Evolutionary conservation across 495 filamentous ascomycete genomes (phyloP).

Genomic region (Daldinia bambusicola): DNA sequence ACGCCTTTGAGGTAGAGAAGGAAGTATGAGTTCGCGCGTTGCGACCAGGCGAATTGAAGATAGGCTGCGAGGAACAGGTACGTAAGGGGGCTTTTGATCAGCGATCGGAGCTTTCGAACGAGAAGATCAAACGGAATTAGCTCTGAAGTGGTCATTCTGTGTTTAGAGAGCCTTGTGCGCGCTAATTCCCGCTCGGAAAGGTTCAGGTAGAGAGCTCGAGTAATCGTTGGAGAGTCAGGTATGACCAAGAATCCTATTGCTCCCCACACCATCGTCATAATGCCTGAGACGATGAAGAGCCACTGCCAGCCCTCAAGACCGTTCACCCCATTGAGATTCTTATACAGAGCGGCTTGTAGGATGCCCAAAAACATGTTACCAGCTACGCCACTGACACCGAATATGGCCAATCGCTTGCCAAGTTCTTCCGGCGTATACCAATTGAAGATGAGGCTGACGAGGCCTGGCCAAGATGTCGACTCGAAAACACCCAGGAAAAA

Average conservation of each 20-base stretch:
- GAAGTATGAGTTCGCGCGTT: conserved; percentile 29
- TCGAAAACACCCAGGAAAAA: conserved; percentile 61
- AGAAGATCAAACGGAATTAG: background rate
- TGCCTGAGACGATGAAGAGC: conserved; percentile 56
- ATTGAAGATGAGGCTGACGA: conserved; percentile 48
- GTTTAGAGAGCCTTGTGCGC: background rate
- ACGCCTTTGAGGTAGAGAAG: conserved; percentile 21
- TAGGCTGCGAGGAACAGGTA: conserved; percentile 24
- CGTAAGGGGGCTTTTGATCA: conserved; percentile 20
- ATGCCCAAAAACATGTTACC: conserved; percentile 63
- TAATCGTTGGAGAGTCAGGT: conserved; percentile 40
- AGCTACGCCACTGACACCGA: conserved; percentile 39
- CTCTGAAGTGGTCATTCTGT: background rate
- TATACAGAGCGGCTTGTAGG: conserved; percentile 62
- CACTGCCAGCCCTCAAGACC: conserved; percentile 62
- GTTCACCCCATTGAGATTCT: conserved; percentile 53
- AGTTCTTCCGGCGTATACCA: conserved; percentile 53
- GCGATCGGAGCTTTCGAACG: background rate
- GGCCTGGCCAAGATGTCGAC: conserved; percentile 45
- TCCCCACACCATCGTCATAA: conserved; percentile 50
- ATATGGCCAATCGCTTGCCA: conserved; percentile 54
- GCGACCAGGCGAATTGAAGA: conserved; percentile 30
- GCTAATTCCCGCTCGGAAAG: conserved; percentile 13
- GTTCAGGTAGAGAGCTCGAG: conserved; percentile 33
- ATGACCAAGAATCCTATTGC: conserved; percentile 42